phyloP scores from a whole-genome alignment of 2,329 filamentous ascomycete species.

The Scleromitrula shiraiana region DNA sequence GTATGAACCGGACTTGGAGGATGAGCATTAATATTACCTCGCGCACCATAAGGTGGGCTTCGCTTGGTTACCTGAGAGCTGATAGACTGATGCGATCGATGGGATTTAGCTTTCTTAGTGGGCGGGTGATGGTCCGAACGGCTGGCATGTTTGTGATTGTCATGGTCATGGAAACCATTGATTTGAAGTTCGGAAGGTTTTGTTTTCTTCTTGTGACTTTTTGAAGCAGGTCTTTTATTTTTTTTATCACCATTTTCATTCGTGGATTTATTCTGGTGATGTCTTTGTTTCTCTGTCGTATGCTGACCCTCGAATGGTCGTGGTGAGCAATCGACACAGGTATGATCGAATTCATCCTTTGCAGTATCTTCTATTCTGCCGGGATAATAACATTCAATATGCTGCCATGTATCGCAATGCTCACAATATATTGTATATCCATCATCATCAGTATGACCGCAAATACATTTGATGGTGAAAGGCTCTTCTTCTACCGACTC shows the following conservation, averaged over 20 bases:
- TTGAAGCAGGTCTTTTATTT: slow-evolving; percentile 64
- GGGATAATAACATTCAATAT: slow-evolving; percentile 92
- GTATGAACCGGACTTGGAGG: slow-evolving; percentile 71
- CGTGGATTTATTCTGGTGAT: slow-evolving; percentile 45
- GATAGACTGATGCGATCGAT: slow-evolving; percentile 70
- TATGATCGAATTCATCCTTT: slow-evolving; percentile 67
- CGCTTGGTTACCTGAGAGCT: slow-evolving; percentile 57
- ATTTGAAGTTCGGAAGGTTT: slow-evolving; percentile 61
- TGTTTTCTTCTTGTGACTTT: slow-evolving; percentile 81
- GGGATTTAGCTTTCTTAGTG: slow-evolving; percentile 74
- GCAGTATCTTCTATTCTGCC: slow-evolving; percentile 64
- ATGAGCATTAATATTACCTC: slow-evolving; percentile 48
- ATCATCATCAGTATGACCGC: slow-evolving; percentile 87
- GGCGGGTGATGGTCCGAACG: slow-evolving; percentile 46
- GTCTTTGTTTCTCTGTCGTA: slow-evolving; percentile 65
- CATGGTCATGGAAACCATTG: slow-evolving; percentile 59
- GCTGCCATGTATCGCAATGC: slow-evolving; percentile 93
- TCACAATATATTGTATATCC: slow-evolving; percentile 97
- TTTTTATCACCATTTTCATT: slow-evolving; percentile 55
- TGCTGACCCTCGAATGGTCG: slow-evolving; percentile 63
- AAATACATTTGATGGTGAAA: slow-evolving; percentile 97
- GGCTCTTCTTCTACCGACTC: slow-evolving; percentile 63
- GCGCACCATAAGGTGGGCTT: slow-evolving; percentile 54
- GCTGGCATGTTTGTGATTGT: slow-evolving; percentile 36
- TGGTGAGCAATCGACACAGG: slow-evolving; percentile 82